Conservation (phyloP, 2,329 filamentous ascomycete species). For the Trichophyton verrucosum region DNA sequence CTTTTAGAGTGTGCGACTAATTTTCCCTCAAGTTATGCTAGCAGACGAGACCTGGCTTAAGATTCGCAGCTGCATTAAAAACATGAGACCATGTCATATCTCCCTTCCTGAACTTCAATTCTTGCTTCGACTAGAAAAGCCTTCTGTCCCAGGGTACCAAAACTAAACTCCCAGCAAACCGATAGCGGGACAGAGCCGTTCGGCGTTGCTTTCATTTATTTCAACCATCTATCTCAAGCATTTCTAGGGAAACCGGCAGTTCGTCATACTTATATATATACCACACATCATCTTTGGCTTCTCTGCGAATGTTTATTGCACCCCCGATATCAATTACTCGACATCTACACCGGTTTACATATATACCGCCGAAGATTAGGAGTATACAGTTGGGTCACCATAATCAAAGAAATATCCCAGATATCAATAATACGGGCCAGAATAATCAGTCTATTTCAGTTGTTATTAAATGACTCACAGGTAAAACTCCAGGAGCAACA, state of each 20-base stretch:
- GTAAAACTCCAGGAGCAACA: neutral
- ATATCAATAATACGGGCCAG: neutral
- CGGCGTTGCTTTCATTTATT: neutral
- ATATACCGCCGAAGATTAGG: no score
- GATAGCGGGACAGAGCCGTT: neutral
- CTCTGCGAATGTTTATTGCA: no score
- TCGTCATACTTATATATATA: no score
- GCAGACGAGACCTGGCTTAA: slow-evolving; percentile 6
- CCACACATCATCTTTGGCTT: no score
- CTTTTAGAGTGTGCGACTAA: neutral
- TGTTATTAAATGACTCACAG: neutral
- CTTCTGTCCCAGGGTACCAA: neutral
- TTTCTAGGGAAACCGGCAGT: no score
- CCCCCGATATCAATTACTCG: no score
- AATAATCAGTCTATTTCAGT: neutral
- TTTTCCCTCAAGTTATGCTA: slow-evolving; percentile 7
- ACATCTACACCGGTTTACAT: no score
- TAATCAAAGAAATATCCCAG: neutral
- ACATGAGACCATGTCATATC: slow-evolving; percentile 1
- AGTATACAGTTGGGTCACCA: no score
- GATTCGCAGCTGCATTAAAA: slow-evolving; percentile 6
- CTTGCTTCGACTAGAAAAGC: neutral
- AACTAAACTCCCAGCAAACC: neutral
- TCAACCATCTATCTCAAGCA: no score
- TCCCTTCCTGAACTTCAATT: neutral